These are phyloP conservation scores for Tulasnella sp. DNA, from an alignment of 768 basidiomycete species.

Conservation along the genomic window DNA sequence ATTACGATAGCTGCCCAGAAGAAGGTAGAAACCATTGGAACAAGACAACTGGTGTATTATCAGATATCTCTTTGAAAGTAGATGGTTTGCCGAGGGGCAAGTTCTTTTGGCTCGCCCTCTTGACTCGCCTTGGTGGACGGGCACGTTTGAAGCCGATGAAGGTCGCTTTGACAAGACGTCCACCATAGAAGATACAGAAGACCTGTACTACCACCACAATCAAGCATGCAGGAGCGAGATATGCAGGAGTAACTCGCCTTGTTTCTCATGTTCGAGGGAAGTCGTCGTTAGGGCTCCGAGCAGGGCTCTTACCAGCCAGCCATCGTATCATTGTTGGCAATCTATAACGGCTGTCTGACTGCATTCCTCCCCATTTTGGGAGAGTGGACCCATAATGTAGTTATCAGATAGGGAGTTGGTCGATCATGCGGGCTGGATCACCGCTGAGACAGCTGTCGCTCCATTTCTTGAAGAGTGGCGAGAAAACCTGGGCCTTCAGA, in stretches of 20 bases:
- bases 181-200: neutral
- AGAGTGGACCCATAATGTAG: no score
- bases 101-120: neutral
- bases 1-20: neutral
- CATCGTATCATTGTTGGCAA: no score
- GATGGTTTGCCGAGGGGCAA: neutral
- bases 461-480: no score
- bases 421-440: no score
- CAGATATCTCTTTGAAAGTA: neutral
- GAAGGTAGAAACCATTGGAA: neutral
- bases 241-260: neutral
- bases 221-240: neutral
- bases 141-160: neutral
- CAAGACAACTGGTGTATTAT: neutral
- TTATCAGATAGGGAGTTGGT: no score
- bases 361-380: no score
- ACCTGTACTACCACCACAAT: neutral
- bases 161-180: neutral
- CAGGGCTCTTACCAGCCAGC: neutral
- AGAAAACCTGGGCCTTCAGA: no score
- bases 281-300: no score
- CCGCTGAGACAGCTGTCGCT: no score
- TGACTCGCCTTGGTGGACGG: neutral
- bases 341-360: no score
- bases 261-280: neutral